These are phyloP conservation scores for Fusarium metavorans DNA, from an alignment of 2,329 filamentous ascomycete genomes.

Conservation along the genomic window DNA sequence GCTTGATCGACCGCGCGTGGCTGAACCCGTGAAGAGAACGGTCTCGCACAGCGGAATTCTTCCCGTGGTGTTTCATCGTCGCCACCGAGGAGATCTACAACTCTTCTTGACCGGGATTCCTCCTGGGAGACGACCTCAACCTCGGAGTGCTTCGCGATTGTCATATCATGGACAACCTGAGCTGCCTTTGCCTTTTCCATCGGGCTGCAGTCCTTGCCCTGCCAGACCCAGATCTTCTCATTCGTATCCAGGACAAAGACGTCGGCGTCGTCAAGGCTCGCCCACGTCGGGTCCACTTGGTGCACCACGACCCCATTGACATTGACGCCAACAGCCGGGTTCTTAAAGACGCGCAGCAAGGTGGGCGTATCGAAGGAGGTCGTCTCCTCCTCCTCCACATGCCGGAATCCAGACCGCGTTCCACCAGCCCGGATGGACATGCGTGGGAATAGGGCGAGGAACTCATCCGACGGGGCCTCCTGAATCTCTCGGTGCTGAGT, in stretches of 20 bases:
- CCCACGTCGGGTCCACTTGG: slow-evolving; percentile 72
- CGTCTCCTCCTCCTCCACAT: slow-evolving; percentile 64
- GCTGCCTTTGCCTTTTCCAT: slow-evolving; percentile 78
- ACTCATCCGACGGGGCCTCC: slow-evolving; percentile 68
- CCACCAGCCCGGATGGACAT: slow-evolving; percentile 72
- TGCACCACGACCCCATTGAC: slow-evolving; percentile 67
- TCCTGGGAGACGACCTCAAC: slow-evolving; percentile 74
- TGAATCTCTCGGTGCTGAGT: slow-evolving; percentile 76
- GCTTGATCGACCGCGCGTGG: slow-evolving; percentile 30
- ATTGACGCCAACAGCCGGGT: slow-evolving; percentile 59
- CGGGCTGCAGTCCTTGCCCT: slow-evolving; percentile 72
- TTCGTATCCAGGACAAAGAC: slow-evolving; percentile 74
- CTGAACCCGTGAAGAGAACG: slow-evolving; percentile 49
- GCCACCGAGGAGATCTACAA: slow-evolving; percentile 69
- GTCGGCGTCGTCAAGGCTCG: slow-evolving; percentile 73
- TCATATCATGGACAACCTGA: slow-evolving; percentile 75
- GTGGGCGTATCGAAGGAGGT: slow-evolving; percentile 58
- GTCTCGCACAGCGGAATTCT: slow-evolving; percentile 57
- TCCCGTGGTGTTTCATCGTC: slow-evolving; percentile 53
- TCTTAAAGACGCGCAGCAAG: slow-evolving; percentile 73
- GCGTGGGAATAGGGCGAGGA: slow-evolving; percentile 70
- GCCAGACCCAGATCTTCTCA: slow-evolving; percentile 77
- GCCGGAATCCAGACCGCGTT: slow-evolving; percentile 71
- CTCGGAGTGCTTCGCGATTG: slow-evolving; percentile 71
- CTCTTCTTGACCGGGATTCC: slow-evolving; percentile 65